Percentiles rank a stretch among this genome's conserved stretches.
Evolutionary conservation across 2,329 filamentous ascomycete species (phyloP).

Genomic region (Cryphonectria carpinicola): DNA sequence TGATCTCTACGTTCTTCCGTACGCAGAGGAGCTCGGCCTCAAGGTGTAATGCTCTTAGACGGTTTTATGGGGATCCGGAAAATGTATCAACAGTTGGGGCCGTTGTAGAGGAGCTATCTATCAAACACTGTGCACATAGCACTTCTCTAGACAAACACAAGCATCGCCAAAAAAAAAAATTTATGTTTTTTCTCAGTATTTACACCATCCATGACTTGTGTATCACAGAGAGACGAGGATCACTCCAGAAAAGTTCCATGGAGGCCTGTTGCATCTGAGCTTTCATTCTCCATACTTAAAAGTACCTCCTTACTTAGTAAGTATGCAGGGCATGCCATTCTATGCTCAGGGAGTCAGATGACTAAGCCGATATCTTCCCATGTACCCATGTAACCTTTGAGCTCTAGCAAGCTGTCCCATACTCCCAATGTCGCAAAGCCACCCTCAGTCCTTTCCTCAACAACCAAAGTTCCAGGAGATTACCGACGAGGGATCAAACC

Average conservation of each 20-base stretch:
- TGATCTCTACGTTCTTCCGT: constrained; percentile 89
- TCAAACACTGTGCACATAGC: constrained; percentile 49
- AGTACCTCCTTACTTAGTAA: not conserved
- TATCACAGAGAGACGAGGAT: not conserved
- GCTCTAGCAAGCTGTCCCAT: constrained; percentile 32
- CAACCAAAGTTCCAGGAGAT: not conserved
- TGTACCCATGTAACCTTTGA: not conserved
- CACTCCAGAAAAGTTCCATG: not conserved
- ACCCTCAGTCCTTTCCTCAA: constrained; percentile 4
- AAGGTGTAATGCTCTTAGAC: constrained; percentile 71
- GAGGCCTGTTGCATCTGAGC: not conserved
- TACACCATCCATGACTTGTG: not conserved
- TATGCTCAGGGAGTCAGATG: not conserved
- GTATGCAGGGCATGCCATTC: not conserved
- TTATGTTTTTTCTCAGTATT: constrained; percentile 10
- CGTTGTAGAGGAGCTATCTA: constrained; percentile 43
- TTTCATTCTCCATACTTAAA: not conserved
- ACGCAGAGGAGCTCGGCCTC: constrained; percentile 90
- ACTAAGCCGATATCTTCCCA: not conserved
- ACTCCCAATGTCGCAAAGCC: constrained; percentile 23
- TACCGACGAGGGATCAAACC: not conserved
- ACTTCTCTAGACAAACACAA: constrained; percentile 38
- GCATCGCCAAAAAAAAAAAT: constrained; percentile 28
- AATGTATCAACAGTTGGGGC: constrained; percentile 49
- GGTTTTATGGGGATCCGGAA: constrained; percentile 33